These are phyloP conservation scores for Pyronema omphalodes DNA, from an alignment of 495 filamentous ascomycete species.

Conservation along the genomic window DNA sequence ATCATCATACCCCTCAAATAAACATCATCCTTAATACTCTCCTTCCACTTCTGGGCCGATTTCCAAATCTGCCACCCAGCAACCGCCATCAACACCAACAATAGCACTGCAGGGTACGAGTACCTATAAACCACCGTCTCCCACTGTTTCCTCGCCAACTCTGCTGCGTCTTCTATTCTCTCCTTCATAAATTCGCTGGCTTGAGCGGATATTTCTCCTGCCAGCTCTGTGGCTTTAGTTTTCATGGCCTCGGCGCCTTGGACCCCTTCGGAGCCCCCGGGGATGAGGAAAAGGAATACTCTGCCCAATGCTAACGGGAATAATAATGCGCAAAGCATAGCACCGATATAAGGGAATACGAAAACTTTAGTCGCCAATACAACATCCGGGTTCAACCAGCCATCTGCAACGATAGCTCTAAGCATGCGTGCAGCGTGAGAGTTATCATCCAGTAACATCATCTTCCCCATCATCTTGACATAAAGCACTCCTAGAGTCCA, in stretches of 20 bases:
- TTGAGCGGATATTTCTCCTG: too few relatives aligned
- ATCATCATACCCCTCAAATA: slow-evolving; percentile 87
- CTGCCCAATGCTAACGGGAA: slow-evolving; percentile 38
- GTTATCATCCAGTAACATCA: slow-evolving; percentile 39
- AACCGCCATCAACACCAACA: slow-evolving; percentile 25
- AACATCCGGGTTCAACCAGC: slow-evolving; percentile 67
- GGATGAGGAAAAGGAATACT: slow-evolving; percentile 20
- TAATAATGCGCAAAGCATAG: slow-evolving; percentile 40
- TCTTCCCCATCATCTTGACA: slow-evolving; percentile 62
- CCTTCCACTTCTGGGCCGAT: slow-evolving; percentile 55
- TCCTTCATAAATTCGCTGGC: too few relatives aligned
- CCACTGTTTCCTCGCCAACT: too few relatives aligned
- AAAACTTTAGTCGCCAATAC: slow-evolving; percentile 63
- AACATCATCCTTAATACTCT: slow-evolving; percentile 76
- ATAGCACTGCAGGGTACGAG: slow-evolving; percentile 44
- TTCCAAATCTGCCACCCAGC: slow-evolving; percentile 30
- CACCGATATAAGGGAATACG: slow-evolving; percentile 47
- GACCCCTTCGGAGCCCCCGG: too few relatives aligned
- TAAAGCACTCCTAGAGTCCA: slow-evolving; percentile 92
- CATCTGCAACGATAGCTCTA: slow-evolving; percentile 52
- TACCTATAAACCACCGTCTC: slow-evolving; percentile 38
- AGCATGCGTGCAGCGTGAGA: slow-evolving; percentile 57
- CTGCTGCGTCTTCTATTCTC: too few relatives aligned
- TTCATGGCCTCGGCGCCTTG: neutral
- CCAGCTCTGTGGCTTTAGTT: too few relatives aligned